Evolutionary conservation across 495 filamentous ascomycete genomes (phyloP), one percentile per base, ranked within the genome.

Genomic region (Penicillium salamii): DNA sequence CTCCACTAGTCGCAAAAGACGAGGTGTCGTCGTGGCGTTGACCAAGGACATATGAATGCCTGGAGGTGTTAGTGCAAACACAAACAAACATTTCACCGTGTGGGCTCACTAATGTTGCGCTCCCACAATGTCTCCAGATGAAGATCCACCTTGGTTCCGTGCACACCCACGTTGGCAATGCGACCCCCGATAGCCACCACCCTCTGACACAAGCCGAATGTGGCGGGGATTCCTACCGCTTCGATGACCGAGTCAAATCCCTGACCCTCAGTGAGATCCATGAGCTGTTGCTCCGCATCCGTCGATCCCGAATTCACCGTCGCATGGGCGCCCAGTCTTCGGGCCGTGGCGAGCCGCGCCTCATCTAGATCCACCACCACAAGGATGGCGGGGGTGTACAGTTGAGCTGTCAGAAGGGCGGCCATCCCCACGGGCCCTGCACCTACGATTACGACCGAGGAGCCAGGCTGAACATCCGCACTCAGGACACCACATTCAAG

Each of bases 201-300:
- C n/a, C 68, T 57, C 55, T 79, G 77, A 37, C 64, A 65, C 46
- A 76, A 49, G 24, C 68, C 65, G 52, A 79, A 75, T 3, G 69
- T 75, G 13, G 65, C 68, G 5, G 70, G 71, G 14, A 75, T 57
- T 3, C 79, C 79, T 5, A 81, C 79, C 5, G 72, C 76, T 55
- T 82, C 79, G 42, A 82, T 76, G 18, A 82, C 76, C 23, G 70
- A 62, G 53, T 82, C 77, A 43, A 71, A 78, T 1, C 75, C 76
- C 32, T 68, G 65, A 3, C 68, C 71, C 5, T 69, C 68, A 0
- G 73, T 78, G 20, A 76, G 44, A 3, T 55, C 57, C 36, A 64
- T 62, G 4, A 76, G 63, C 8, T 55, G 21, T 32, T 65, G 58
- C 34, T 63, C 57, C 1, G 65, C 64, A 14, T 66, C 54, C 12